Evolutionary conservation across 768 basidiomycete genomes (phyloP).

Genomic region (Mycena filopes): DNA sequence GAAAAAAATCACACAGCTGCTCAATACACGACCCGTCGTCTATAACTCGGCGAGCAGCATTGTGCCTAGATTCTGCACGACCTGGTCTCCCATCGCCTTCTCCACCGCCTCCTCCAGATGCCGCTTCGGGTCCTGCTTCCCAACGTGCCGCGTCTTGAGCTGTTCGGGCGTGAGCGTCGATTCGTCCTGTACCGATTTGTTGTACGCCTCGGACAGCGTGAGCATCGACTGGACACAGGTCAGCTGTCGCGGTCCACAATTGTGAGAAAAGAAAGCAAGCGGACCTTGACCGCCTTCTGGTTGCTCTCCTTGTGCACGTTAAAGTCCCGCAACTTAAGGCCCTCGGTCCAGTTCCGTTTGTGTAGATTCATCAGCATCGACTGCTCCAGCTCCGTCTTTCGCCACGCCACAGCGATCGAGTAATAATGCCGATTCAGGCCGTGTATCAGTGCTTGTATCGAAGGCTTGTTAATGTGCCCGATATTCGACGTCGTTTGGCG

Average conservation of each 20-base stretch:
- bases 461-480: constrained; percentile 99
- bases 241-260: constrained; percentile 23
- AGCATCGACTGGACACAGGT: constrained; percentile 84
- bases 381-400: constrained; percentile 98
- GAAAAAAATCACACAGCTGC: too few relatives aligned
- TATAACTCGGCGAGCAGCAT: constrained; percentile 93
- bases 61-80: constrained; percentile 93
- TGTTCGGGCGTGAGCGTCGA: constrained; percentile 94
- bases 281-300: constrained; percentile 94
- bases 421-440: constrained; percentile 99
- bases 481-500: constrained; percentile 98
- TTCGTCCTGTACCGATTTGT: constrained; percentile 98
- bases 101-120: constrained; percentile 98
- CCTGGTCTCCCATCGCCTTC: constrained; percentile 97
- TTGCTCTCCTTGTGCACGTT: constrained; percentile 87
- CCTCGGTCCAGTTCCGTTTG: constrained; percentile 99
- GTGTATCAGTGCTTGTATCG: constrained; percentile 97
- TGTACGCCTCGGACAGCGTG: constrained; percentile 90
- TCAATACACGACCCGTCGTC: constrained; percentile 18
- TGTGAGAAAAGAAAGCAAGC: constrained; percentile 39
- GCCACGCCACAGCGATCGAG: constrained; percentile 96
- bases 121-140: constrained; percentile 97
- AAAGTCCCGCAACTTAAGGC: constrained; percentile 92
- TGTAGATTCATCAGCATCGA: constrained; percentile 99
- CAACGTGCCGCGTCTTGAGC: constrained; percentile 96